Percentiles rank a stretch among this genome's conserved stretches.
phyloP scores from a whole-genome alignment of 768 basidiomycete genomes.

The Lanmaoa pseudosensibilis region DNA sequence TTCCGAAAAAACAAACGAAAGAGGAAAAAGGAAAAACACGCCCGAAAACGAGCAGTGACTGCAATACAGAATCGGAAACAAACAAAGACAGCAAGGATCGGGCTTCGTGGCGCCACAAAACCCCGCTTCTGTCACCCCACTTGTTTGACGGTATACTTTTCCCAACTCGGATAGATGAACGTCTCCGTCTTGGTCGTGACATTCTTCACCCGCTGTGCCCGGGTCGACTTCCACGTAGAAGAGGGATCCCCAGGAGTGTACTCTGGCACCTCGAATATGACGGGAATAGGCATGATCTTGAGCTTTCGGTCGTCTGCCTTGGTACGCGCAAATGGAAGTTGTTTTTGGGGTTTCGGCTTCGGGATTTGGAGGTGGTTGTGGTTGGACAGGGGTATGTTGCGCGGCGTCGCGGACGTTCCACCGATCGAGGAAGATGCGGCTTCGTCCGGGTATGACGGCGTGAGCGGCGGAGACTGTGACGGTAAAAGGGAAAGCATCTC shows the following conservation, averaged over 20 bases:
- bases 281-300: slow-evolving; percentile 49
- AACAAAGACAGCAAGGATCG: neutral
- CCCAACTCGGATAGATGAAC: slow-evolving; percentile 62
- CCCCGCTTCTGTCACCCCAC: slow-evolving; percentile 13
- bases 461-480: slow-evolving; percentile 14
- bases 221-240: slow-evolving; percentile 30
- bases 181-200: slow-evolving; percentile 43
- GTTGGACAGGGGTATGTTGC: slow-evolving; percentile 16
- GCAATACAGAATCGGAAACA: neutral
- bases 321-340: slow-evolving; percentile 53
- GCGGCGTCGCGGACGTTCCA: slow-evolving; percentile 17
- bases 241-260: slow-evolving; percentile 18
- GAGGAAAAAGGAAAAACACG: neutral
- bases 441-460: slow-evolving; percentile 18
- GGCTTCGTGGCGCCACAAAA: neutral
- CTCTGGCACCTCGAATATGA: slow-evolving; percentile 40
- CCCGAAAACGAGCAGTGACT: neutral
- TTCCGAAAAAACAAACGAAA: neutral
- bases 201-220: slow-evolving; percentile 27
- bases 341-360: slow-evolving; percentile 43
- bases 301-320: slow-evolving; percentile 53
- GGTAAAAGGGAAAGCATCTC: slow-evolving; percentile 49
- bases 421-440: slow-evolving; percentile 31
- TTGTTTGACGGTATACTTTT: slow-evolving; percentile 56
- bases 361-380: slow-evolving; percentile 38